Base-by-base conservation (phyloP, 495 filamentous ascomycete genomes). In the Parathielavia hyrcaniae region DNA sequence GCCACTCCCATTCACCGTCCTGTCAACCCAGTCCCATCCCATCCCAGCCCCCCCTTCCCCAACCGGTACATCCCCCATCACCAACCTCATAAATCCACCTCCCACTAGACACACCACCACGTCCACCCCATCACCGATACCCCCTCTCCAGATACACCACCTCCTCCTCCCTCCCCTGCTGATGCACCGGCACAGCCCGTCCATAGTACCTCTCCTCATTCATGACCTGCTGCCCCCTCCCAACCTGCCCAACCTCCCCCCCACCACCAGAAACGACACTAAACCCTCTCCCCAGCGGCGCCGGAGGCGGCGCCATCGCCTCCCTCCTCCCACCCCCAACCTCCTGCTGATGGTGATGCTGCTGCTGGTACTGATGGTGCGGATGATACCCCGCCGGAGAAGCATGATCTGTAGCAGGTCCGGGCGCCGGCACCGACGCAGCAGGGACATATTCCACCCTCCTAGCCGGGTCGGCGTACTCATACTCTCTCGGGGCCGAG, bases 61-160 rank as follows among this genome's bases (percentile, higher is more conserved):
- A n/a, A n/a, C n/a, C n/a, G n/a, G n/a, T n/a, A n/a, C 30, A 16
- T 16, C 13, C 22, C 26, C 26, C 16, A 26, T 49, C 8, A 34
- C 20, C 22, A 30, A 32, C 11, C 45, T 26, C 40, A 8, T 2
- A 39, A 39, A 39, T 12, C 36, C 3, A 3, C 36, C 44, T 43
- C 40, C 5, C n/a, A n/a, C n/a, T n/a, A 32, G 48, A 30, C 13
- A 46, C 8, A 41, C 58, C 40, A 34, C 70, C 53, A 67, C 57
- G 74, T 75, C 30, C 67, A 55, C 45, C 69, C 72, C 39, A 72
- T 71, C 48, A 11, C 11, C 35, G 50, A 32, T 68, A 68, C 12
- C 71, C 69, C 12, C 68, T 66, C 36, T 80, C 78, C 55, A 78
- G 64, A 48, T 72, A 79, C n/a, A 73, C 65, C 50, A 77, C 65